Percentiles rank a stretch among this genome's conserved stretches.
phyloP scores from a whole-genome alignment of 108 stramenopile genomes.

The Skeletonema grethae region DNA sequence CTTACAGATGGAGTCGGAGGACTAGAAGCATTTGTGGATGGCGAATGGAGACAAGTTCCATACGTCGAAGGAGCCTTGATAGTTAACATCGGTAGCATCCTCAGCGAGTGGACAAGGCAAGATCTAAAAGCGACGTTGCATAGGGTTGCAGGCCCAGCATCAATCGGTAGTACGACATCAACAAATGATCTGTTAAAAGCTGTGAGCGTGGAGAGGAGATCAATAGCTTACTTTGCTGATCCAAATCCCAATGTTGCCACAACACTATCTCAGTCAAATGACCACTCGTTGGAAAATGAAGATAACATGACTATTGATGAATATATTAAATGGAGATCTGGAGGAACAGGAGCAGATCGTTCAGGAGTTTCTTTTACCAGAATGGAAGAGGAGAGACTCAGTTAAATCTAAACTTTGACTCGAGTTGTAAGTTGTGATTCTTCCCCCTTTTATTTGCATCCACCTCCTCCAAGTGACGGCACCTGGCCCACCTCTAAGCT shows the following conservation, averaged over 20 bases:
- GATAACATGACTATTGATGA: constrained; percentile 53
- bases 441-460: constrained; percentile 29
- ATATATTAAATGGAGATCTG: constrained; percentile 69
- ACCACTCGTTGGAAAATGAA: constrained; percentile 4
- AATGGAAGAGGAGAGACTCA: constrained; percentile 24
- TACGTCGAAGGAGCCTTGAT: constrained; percentile 57
- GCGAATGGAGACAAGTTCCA: constrained; percentile 59
- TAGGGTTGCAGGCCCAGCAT: constrained; percentile 64
- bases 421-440: neutral
- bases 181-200: constrained; percentile 25
- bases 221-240: constrained; percentile 77
- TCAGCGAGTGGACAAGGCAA: constrained; percentile 61
- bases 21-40: constrained; percentile 53
- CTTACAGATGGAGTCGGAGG: constrained; percentile 69
- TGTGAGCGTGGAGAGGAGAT: constrained; percentile 37
- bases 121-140: constrained; percentile 65
- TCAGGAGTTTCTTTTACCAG: constrained; percentile 62
- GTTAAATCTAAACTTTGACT: neutral
- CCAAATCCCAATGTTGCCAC: constrained; percentile 53
- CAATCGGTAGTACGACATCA: constrained; percentile 13
- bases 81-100: constrained; percentile 66
- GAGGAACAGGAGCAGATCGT: constrained; percentile 49
- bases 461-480: constrained; percentile 36
- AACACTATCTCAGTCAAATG: constrained; percentile 8
- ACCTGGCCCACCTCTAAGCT: constrained; percentile 38